These are phyloP conservation scores for Xylaria sp. DNA, from an alignment of 2,329 filamentous ascomycete genomes.

Conservation along the genomic window DNA sequence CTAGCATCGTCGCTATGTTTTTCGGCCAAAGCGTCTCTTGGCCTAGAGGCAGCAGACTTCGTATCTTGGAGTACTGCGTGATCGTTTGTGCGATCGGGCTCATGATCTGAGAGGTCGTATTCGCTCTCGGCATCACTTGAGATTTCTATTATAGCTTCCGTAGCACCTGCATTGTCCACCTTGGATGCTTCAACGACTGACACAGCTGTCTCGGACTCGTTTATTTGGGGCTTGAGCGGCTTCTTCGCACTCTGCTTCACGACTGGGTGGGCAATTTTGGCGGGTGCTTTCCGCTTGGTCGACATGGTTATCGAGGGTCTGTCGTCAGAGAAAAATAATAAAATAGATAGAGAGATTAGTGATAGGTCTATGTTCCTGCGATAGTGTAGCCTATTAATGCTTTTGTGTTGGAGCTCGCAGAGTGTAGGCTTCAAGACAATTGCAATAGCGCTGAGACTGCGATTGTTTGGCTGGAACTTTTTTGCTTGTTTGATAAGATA, in stretches of 20 bases:
- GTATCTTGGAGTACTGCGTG: constrained; percentile 11
- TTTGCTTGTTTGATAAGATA: constrained; percentile 35
- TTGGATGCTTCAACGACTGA: constrained; percentile 55
- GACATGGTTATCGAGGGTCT: constrained; percentile 55
- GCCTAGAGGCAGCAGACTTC: constrained; percentile 21
- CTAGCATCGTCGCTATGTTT: constrained; percentile 44
- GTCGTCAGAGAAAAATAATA: background rate
- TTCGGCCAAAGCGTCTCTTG: constrained; percentile 36
- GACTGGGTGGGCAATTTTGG: constrained; percentile 65
- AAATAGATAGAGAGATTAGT: background rate
- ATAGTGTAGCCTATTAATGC: constrained; percentile 14
- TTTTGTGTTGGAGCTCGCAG: constrained; percentile 15
- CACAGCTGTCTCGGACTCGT: constrained; percentile 68
- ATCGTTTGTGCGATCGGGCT: constrained; percentile 46
- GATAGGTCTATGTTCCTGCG: background rate
- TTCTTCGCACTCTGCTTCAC: constrained; percentile 64
- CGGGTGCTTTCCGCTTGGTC: constrained; percentile 68
- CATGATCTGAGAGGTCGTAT: constrained; percentile 58
- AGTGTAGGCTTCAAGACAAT: constrained; percentile 11
- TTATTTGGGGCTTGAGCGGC: constrained; percentile 60
- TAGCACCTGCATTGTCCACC: constrained; percentile 45
- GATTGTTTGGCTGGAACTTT: constrained; percentile 33
- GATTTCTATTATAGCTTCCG: constrained; percentile 63
- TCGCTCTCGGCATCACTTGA: constrained; percentile 64
- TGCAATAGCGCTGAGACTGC: constrained; percentile 7